These are phyloP conservation scores for Rosa lucieae DNA, from an alignment of 306 rosid species.

Conservation along the genomic window DNA sequence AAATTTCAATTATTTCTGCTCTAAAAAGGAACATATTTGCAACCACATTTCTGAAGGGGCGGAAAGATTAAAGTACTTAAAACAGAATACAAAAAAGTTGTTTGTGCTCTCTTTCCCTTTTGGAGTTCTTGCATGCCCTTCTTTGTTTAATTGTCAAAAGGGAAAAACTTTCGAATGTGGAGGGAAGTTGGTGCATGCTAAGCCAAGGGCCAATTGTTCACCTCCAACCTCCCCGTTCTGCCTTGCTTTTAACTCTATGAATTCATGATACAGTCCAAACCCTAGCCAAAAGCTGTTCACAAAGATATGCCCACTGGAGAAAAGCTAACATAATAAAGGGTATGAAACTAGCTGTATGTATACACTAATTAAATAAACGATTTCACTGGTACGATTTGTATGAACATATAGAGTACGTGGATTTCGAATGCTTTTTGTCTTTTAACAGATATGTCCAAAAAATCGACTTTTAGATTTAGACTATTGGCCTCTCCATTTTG, in stretches of 20 bases:
- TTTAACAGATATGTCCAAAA: too few species aligned
- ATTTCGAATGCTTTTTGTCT: too few species aligned
- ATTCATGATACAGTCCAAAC: not conserved
- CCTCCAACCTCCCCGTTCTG: not conserved
- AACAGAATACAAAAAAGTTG: not conserved
- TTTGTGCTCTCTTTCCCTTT: not conserved
- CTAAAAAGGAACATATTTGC: too few species aligned
- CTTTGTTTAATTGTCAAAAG: not conserved
- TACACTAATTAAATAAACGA: not conserved
- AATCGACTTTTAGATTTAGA: too few species aligned
- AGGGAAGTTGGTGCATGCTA: not conserved
- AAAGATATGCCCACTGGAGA: not conserved
- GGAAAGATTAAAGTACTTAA: not conserved
- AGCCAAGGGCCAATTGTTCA: constrained; percentile 7
- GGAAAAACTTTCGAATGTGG: not conserved
- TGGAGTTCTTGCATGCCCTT: not conserved
- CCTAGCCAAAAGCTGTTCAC: not conserved
- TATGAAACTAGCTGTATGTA: not conserved
- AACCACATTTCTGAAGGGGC: too few species aligned
- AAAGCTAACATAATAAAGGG: not conserved
- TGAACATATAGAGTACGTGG: not conserved
- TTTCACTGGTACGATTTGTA: not conserved
- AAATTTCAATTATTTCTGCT: too few species aligned
- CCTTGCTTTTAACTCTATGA: not conserved
- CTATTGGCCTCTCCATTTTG: too few species aligned